Evolutionary conservation across 2,329 filamentous ascomycete species (phyloP).

Genomic region (Plectosphaerella sp.): DNA sequence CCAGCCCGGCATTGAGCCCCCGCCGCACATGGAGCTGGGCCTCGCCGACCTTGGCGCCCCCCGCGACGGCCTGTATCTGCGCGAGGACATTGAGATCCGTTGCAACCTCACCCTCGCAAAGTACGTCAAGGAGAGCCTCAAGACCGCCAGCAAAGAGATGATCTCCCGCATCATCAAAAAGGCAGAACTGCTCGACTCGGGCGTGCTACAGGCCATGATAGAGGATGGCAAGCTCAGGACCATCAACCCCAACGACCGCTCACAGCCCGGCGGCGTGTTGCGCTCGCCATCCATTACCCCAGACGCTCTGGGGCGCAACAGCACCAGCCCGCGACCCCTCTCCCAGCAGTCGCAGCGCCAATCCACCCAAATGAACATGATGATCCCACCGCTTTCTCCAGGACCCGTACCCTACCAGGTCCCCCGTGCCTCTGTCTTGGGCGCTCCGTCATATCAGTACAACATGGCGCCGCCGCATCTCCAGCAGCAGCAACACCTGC

Average conservation of each 20-base stretch:
- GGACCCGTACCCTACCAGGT: conserved; percentile 32
- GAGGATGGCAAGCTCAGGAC: conserved; percentile 60
- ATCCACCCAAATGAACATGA: conserved; percentile 1
- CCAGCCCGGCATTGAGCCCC: conserved; percentile 60
- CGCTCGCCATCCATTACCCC: conserved; percentile 8
- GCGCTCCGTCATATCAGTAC: conserved; percentile 21
- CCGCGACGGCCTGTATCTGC: conserved; percentile 60
- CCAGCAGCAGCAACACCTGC: conserved; percentile 8
- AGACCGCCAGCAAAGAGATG: conserved; percentile 64
- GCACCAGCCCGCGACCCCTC: neutral
- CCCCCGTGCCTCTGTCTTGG: conserved; percentile 29
- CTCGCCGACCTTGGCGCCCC: conserved; percentile 54
- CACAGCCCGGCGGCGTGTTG: conserved; percentile 14
- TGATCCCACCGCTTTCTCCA: conserved; percentile 22
- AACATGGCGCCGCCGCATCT: conserved; percentile 29
- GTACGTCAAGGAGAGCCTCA: conserved; percentile 64
- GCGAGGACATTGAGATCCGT: conserved; percentile 67
- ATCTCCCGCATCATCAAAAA: conserved; percentile 66
- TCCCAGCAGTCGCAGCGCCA: conserved; percentile 10
- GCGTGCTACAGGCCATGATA: conserved; percentile 63
- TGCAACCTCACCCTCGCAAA: conserved; percentile 62
- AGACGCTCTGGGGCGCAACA: neutral
- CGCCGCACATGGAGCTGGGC: conserved; percentile 59
- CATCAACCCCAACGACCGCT: conserved; percentile 47
- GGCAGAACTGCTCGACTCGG: conserved; percentile 64